phyloP scores from a whole-genome alignment of 208 protist species.

The Trichomonas tenax region DNA sequence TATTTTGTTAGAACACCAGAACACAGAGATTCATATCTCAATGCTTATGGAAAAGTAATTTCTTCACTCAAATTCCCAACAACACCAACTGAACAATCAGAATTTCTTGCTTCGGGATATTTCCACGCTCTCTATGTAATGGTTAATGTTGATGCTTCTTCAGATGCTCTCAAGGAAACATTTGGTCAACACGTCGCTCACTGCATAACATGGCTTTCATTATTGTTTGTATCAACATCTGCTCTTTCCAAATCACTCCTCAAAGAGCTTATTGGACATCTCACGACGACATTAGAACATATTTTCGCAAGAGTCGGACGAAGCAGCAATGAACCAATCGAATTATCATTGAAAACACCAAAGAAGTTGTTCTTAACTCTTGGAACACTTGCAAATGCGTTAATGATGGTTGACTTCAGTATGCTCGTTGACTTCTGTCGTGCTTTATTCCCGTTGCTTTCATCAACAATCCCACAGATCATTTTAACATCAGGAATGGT shows the following conservation, averaged over 20 bases:
- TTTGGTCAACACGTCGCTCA: neutral
- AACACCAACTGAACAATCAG: neutral
- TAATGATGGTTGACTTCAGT: neutral
- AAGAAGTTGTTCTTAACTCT: neutral
- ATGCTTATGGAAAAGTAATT: neutral
- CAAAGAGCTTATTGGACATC: neutral
- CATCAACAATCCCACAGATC: neutral
- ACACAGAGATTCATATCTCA: neutral
- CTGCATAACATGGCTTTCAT: neutral
- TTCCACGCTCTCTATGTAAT: neutral
- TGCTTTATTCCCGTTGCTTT: neutral
- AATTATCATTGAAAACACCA: neutral
- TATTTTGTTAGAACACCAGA: neutral
- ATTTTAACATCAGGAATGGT: neutral
- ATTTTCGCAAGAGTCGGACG: neutral
- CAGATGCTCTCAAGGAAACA: neutral
- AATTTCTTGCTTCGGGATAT: neutral
- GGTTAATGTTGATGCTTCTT: neutral
- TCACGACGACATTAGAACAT: neutral
- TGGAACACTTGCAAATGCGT: neutral
- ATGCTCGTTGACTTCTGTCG: neutral
- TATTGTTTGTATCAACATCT: neutral
- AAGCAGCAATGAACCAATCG: neutral
- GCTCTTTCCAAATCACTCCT: neutral
- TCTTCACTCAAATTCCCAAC: neutral